These are phyloP conservation scores for Micractinium conductrix DNA, from an alignment of 139 green algal genomes.

Conservation along the genomic window DNA sequence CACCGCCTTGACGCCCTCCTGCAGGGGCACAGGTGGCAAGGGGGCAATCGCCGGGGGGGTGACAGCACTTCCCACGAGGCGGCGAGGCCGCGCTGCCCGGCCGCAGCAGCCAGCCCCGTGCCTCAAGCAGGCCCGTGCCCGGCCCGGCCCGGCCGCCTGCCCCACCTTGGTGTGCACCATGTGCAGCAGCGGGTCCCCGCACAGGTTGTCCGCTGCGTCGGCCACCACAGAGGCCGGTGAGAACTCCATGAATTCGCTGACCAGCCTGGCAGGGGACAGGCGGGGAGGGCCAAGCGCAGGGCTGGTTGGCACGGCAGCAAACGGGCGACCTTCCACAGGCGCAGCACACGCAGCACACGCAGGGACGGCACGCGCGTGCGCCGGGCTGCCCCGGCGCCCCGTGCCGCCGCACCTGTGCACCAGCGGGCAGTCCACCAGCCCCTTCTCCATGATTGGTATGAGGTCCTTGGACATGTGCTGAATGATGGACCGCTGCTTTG, in stretches of 20 bases:
- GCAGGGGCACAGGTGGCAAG: neutral
- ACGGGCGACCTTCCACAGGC: neutral
- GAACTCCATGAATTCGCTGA: conserved; percentile 83
- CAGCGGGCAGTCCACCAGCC: conserved; percentile 80
- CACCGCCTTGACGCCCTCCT: conserved; percentile 74
- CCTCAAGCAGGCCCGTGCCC: too few species aligned
- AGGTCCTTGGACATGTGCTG: conserved; percentile 62
- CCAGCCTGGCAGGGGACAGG: conserved; percentile 56
- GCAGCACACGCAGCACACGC: conserved; percentile 2
- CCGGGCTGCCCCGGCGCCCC: too few species aligned
- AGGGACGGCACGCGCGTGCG: too few species aligned
- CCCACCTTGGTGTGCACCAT: conserved; percentile 86
- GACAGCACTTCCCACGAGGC: neutral
- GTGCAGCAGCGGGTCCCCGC: conserved; percentile 74
- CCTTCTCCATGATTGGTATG: conserved; percentile 88
- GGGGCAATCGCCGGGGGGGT: neutral
- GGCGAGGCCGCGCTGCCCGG: too few species aligned
- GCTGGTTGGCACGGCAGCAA: neutral
- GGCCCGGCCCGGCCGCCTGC: too few species aligned
- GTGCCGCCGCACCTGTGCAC: conserved; percentile 67
- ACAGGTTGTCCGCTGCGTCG: conserved; percentile 80
- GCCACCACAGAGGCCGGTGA: conserved; percentile 67
- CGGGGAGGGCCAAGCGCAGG: too few species aligned
- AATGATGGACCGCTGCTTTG: conserved; percentile 68
- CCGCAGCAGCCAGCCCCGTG: too few species aligned